These are phyloP conservation scores for Phytophthora hybrid DNA, from an alignment of 352 stramenopile species.

Conservation along the genomic window DNA sequence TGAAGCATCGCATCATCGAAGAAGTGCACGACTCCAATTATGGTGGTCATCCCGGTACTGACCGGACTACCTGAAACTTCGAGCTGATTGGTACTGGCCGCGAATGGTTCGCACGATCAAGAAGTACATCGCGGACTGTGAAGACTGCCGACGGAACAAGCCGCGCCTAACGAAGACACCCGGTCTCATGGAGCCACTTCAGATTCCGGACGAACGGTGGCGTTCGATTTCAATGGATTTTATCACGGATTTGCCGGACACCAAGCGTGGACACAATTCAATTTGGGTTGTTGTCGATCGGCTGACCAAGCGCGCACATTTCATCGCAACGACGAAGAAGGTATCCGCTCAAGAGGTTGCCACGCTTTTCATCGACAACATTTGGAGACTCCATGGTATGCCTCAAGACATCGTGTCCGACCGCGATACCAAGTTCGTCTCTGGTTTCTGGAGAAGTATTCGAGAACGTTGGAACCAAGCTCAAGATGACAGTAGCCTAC, in stretches of 20 bases:
- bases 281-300: conserved; percentile 10
- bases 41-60: not conserved
- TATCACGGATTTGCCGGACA: not conserved
- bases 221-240: conserved; percentile 22
- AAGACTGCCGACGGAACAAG: conserved; percentile 16
- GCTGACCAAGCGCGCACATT: conserved; percentile 13
- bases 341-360: conserved; percentile 9
- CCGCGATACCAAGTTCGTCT: conserved; percentile 25
- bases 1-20: not conserved
- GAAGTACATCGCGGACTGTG: conserved; percentile 12
- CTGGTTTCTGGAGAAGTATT: conserved; percentile 14
- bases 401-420: conserved; percentile 19
- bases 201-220: conserved; percentile 11
- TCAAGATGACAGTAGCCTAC: conserved; percentile 24
- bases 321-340: conserved; percentile 9
- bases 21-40: not conserved
- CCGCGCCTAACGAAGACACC: conserved; percentile 12
- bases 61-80: not conserved
- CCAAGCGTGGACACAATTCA: not conserved
- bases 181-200: conserved; percentile 10
- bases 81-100: not conserved
- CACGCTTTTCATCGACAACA: conserved; percentile 13
- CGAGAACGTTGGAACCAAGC: conserved; percentile 4
- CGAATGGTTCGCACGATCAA: not conserved
- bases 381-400: conserved; percentile 14